Base-by-base conservation (phyloP, 106 monocot genomes). In the Cymbidium sinense region DNA sequence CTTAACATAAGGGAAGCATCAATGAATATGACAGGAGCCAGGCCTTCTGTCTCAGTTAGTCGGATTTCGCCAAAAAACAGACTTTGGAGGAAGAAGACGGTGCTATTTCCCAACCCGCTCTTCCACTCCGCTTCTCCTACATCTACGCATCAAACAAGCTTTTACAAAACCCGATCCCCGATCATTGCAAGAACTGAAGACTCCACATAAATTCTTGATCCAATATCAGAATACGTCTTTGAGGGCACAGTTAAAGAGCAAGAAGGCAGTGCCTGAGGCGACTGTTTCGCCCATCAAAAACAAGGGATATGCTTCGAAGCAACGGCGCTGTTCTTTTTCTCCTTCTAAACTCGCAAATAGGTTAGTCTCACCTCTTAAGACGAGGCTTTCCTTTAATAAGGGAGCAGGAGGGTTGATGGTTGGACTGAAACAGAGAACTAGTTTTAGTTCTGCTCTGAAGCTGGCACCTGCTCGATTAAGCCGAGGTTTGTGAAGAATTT, bases 21-120 rank as follows among this genome's bases (percentile, higher is more conserved):
- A 29, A 43, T 7, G 2, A 70, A 12, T 19, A 33, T 9, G 0
- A 34, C 6, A 37, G 31, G 30, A n/a, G 58, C n/a, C 7, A 78
- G 78, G 55, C 77, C 86, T n/a, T 73, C 78, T 30, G 76, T 82
- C n/a, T 34, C 85, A 2, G 89, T 86, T 0, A 50, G 84, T 34
- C 71, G 85, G 29, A 81, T 89, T 0, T 87, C 89, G 13, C 86
- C 89, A 5, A 91, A 81, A 76, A 78, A 84, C 78, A 50, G 78
- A 43, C 89, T 91, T 4, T 89, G 88, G 86, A 82, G 77, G 25
- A 93, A 90, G 84, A 94, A 91, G n/a, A n/a, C n/a, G 2, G 91
- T 93, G 39, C 86, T 91, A 12, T 96, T 96, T 54, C 93, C 96
- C 5, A 96, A 91, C 28, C 87, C 96, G 10, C 36, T 82, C 43